Conservation (phyloP, 176 grass and related monocot genomes). For the Musa schizocarpa region DNA sequence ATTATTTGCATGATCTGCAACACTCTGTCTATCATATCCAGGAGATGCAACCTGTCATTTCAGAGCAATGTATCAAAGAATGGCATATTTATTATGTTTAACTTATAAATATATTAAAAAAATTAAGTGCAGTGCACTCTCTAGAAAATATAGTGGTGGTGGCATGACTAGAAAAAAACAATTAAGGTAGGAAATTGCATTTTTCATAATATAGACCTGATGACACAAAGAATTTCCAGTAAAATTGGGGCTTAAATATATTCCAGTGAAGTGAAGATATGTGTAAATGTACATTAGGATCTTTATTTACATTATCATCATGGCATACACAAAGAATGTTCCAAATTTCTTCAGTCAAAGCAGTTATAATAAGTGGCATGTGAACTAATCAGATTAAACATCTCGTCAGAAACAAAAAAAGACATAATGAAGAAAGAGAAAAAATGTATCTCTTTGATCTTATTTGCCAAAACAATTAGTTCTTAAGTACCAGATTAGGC, state of each 20-base stretch:
- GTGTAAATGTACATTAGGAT: not conserved
- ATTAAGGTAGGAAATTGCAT: not conserved
- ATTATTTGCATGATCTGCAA: constrained; percentile 93
- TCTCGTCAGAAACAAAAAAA: not conserved
- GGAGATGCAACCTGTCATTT: constrained; percentile 55
- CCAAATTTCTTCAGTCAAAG: not conserved
- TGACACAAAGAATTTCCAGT: not conserved
- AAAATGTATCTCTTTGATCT: not conserved
- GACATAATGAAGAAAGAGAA: not conserved
- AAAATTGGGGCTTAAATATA: not conserved
- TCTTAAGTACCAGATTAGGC: too few species aligned
- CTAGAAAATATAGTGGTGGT: too few species aligned
- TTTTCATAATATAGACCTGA: not conserved
- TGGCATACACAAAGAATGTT: not conserved
- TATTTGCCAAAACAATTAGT: not conserved
- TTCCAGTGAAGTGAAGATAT: not conserved
- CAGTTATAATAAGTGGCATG: not conserved
- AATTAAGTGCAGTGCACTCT: not conserved
- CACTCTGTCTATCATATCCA: constrained; percentile 83
- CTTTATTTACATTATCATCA: not conserved
- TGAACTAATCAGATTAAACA: not conserved
- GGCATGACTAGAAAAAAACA: too few species aligned
- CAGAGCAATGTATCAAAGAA: not conserved
- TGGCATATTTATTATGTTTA: not conserved
- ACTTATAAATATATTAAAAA: not conserved